Evolutionary conservation across 208 protist genomes (phyloP).

Genomic region (Leishmania arabica): DNA sequence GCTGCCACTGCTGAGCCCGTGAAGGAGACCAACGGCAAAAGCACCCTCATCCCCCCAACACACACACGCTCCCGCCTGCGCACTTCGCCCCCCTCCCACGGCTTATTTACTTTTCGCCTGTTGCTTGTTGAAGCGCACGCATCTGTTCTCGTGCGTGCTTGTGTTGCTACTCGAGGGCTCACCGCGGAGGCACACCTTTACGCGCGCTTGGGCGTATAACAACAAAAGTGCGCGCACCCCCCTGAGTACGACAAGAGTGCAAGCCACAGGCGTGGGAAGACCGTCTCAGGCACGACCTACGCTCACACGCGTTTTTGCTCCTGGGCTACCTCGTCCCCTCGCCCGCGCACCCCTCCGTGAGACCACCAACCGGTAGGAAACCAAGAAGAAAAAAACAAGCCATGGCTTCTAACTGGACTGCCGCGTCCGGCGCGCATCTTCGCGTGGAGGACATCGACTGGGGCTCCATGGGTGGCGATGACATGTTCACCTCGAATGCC

Average conservation of each 20-base stretch:
- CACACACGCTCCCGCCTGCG: neutral
- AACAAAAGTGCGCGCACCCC: neutral
- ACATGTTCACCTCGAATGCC: constrained; percentile 39
- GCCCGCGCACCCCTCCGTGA: neutral
- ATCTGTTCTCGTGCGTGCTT: neutral
- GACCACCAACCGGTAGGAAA: neutral
- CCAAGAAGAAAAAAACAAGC: neutral
- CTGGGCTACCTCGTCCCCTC: neutral
- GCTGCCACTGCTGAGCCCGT: neutral
- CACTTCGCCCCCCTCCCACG: too few relatives aligned
- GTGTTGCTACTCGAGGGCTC: neutral
- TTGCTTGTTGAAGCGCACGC: too few relatives aligned
- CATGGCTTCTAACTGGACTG: constrained; percentile 19
- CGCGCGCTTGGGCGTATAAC: neutral
- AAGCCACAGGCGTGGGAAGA: neutral
- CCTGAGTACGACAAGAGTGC: neutral
- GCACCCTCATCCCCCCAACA: neutral
- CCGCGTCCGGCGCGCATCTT: constrained; percentile 13
- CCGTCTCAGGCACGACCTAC: neutral
- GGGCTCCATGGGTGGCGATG: constrained; percentile 33
- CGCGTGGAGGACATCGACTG: constrained; percentile 44
- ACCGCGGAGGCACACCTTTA: neutral
- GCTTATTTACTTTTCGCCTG: too few relatives aligned
- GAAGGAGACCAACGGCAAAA: neutral
- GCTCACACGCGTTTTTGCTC: neutral